Evolutionary conservation across 148 eudicot species (phyloP), one percentile per base, ranked within the genome.

Genomic region (Limonium bicolor): DNA sequence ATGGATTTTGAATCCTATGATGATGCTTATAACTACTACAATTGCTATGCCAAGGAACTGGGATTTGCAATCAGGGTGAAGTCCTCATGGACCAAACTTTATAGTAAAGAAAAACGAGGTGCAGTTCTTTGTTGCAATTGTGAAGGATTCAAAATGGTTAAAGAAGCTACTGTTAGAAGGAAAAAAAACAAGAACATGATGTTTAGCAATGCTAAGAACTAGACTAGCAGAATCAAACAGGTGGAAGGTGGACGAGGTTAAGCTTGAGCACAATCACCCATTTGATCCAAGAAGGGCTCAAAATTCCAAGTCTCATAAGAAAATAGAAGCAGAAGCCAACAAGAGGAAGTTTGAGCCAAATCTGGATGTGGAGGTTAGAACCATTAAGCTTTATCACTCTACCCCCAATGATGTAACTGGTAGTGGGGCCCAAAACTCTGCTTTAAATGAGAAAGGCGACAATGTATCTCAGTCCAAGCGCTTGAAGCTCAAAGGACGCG

Each of bases 1-100:
- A 73, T 80, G 90, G 95, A 84, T 59, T 84, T 84, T 45, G 95
- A 84, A 51, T 74, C 96, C 13, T 86, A 81, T 45, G 93, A 86
- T 14, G 96, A 86, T 58, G 93, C 84, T 11, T 81, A 86, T 57
- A 81, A 81, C 58, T 86, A 86, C 38, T 81, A 72, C 36, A 75
- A 54, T 29, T 81, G 87, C 35, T 81, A 86, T 46, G 96, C 87
- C 1, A 72, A 58, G 63, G 93, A 81, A 54, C 58, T 58, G 19
- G 96, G 96, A 0, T 81, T 86, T 42, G 63, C 76, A 44, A 83
- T 86, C 16, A 53, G 96, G 37, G 95, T 86, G 41, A 86, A 86
- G 46, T 74, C 75, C 41, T 86, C 93, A 13, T 81, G 96, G 96
- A 74, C 76, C 56, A 86, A 81, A 72, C 64, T 86, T 36, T 72